Base-by-base conservation (phyloP, 331 rosid genomes). In the Quercus phellos region DNA sequence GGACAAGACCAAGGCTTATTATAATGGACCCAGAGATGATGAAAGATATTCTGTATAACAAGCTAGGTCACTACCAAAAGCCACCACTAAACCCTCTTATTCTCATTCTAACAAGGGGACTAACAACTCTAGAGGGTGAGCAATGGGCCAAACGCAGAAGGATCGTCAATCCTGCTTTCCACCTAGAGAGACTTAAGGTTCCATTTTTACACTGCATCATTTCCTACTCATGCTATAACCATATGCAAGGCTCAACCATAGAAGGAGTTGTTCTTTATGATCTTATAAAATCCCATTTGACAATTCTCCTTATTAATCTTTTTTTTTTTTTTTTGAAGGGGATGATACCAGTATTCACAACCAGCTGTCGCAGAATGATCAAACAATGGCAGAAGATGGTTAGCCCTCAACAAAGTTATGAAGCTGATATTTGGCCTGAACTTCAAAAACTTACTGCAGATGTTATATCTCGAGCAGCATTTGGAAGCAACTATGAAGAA, bases 1-100 rank as follows among this genome's bases (percentile, higher is more conserved):
- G 88, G 56, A 85, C 87, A 64, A 85, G 73, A 73, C 87, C 90
- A 69, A 83, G 90, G 80, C 29, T 89, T 81, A 87, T 84, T 60
- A 74, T 87, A 80, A 83, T 51, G 68, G 87, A 87, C 30, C 83
- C 83, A 17, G 78, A 81, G 67, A 21, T 84, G 75, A 70, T 89
- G 77, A 84, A 80, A 70, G 87, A 85, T 76, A 55, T 85, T 38
- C 17, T 89, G 50, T 75, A 81, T 3, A 85, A 85, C 79, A 89
- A 80, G 87, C 78, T 7, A 67, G 85, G 91, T 11, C 85, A 86
- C 78, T 83, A 75, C 68, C 72, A 55, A 51, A 87, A 89, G 81
- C 93, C 90, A 34, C 79, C 81, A 6, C 2, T 85, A 43, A 85
- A 68, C 78, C 84, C 90, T 51, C 71, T 72, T 51, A 79, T 87